A percentile compares a stretch with the other conserved stretches of the same genome.
These are phyloP conservation scores for Adansonia gregorii DNA, from an alignment of 441 rosid species.

Conservation along the genomic window DNA sequence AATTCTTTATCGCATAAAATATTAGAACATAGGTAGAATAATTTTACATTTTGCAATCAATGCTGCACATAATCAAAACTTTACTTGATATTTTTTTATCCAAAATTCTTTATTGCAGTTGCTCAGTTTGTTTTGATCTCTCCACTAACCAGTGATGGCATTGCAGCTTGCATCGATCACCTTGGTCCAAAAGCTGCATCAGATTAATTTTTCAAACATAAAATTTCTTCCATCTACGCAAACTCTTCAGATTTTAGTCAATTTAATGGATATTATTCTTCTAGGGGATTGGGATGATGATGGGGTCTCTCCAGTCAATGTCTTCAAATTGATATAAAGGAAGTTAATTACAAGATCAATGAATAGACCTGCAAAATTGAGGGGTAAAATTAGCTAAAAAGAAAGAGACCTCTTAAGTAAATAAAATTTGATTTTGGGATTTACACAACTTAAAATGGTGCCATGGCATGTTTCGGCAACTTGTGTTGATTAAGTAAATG, in stretches of 20 bases:
- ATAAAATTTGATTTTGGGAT: background rate
- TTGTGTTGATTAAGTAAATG: constrained; percentile 20
- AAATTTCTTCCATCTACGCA: background rate
- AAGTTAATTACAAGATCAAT: background rate
- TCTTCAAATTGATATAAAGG: background rate
- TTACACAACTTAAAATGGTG: background rate
- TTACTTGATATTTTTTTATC: background rate
- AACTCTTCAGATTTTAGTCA: background rate
- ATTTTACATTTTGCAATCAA: background rate
- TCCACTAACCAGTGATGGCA: background rate
- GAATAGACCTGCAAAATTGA: background rate
- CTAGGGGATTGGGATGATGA: background rate
- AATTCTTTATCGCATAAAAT: no score
- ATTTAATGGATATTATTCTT: background rate
- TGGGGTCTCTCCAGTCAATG: background rate
- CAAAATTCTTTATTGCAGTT: background rate
- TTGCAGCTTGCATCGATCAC: background rate
- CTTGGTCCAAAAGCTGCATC: background rate
- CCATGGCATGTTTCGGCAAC: background rate
- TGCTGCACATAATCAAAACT: background rate
- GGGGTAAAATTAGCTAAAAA: background rate
- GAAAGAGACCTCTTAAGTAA: background rate
- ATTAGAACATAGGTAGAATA: no score
- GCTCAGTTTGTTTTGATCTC: background rate
- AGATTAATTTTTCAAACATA: constrained; percentile 4